These are phyloP conservation scores for Aspergillus incahuasiensis DNA, from an alignment of 495 filamentous ascomycete genomes.

Conservation along the genomic window DNA sequence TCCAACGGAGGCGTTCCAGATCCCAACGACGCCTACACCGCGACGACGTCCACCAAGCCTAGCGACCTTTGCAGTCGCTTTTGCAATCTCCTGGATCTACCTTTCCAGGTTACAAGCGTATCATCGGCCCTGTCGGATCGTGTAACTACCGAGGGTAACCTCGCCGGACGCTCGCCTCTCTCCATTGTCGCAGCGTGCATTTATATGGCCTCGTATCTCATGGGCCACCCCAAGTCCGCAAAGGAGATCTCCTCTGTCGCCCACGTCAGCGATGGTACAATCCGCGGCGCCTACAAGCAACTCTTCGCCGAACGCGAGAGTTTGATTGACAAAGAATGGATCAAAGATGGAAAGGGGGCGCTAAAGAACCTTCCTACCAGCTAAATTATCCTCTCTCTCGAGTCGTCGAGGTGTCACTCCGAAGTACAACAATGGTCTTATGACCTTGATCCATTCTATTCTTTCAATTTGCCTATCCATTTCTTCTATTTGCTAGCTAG, in stretches of 20 bases:
- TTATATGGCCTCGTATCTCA: constrained; percentile 84
- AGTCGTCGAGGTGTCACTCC: neutral
- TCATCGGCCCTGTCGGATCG: constrained; percentile 69
- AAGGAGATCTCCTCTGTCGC: constrained; percentile 79
- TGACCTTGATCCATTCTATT: neutral
- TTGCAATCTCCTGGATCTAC: constrained; percentile 73
- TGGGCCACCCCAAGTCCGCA: constrained; percentile 69
- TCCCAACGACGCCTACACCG: constrained; percentile 58
- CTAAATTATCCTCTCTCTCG: constrained; percentile 15
- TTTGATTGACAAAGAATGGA: constrained; percentile 70
- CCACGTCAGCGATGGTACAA: constrained; percentile 91
- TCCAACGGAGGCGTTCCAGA: constrained; percentile 43
- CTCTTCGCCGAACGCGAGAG: constrained; percentile 68
- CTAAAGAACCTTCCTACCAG: constrained; percentile 61
- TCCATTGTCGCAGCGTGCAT: constrained; percentile 94
- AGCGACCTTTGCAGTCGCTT: constrained; percentile 83
- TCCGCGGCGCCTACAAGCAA: constrained; percentile 88
- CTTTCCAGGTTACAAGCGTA: constrained; percentile 62
- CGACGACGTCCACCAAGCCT: constrained; percentile 74
- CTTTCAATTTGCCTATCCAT: neutral
- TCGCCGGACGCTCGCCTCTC: constrained; percentile 90
- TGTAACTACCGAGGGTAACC: constrained; percentile 64
- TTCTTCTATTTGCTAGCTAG: constrained; percentile 4
- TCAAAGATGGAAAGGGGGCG: constrained; percentile 64
- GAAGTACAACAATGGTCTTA: neutral